These are phyloP conservation scores for Mycena sanguinolenta DNA, from an alignment of 768 basidiomycete species.

Conservation along the genomic window DNA sequence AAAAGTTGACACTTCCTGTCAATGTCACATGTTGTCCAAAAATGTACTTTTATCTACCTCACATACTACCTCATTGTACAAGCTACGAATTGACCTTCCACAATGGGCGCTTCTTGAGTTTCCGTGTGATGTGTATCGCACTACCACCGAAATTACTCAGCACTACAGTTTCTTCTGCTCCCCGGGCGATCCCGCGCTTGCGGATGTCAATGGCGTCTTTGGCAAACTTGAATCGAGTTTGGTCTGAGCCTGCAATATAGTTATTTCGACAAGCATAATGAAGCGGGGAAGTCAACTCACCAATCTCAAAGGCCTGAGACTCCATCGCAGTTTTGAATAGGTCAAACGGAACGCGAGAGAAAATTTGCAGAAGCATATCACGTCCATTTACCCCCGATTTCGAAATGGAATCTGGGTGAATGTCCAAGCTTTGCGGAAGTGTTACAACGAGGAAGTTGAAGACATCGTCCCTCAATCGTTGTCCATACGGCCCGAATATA, in stretches of 20 bases:
- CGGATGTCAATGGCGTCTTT: slow-evolving; percentile 89
- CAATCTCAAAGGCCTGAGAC: slow-evolving; percentile 84
- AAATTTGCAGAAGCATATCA: slow-evolving; percentile 80
- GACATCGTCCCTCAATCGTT: slow-evolving; percentile 80
- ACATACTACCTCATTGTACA: slow-evolving; percentile 23
- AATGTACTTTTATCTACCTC: slow-evolving; percentile 17
- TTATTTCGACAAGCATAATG: slow-evolving; percentile 30
- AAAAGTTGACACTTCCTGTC: slow-evolving; percentile 31
- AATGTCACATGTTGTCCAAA: slow-evolving; percentile 24
- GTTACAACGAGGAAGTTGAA: slow-evolving; percentile 83
- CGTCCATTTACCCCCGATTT: slow-evolving; percentile 64
- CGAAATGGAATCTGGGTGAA: slow-evolving; percentile 57
- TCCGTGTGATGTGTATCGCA: slow-evolving; percentile 89
- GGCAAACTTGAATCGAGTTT: slow-evolving; percentile 91
- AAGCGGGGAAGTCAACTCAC: slow-evolving; percentile 52
- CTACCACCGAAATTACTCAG: slow-evolving; percentile 76
- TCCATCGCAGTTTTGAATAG: slow-evolving; percentile 88
- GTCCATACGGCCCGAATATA: slow-evolving; percentile 84
- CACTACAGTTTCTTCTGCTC: slow-evolving; percentile 92
- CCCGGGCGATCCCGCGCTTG: slow-evolving; percentile 82
- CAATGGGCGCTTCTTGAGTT: slow-evolving; percentile 86
- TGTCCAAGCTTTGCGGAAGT: slow-evolving; percentile 76
- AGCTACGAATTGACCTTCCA: slow-evolving; percentile 81
- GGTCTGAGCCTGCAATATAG: slow-evolving; percentile 75
- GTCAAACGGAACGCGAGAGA: slow-evolving; percentile 87